These are phyloP conservation scores for Cyberlindnera veronae DNA, from an alignment of 805 yeast genomes.

Conservation along the genomic window DNA sequence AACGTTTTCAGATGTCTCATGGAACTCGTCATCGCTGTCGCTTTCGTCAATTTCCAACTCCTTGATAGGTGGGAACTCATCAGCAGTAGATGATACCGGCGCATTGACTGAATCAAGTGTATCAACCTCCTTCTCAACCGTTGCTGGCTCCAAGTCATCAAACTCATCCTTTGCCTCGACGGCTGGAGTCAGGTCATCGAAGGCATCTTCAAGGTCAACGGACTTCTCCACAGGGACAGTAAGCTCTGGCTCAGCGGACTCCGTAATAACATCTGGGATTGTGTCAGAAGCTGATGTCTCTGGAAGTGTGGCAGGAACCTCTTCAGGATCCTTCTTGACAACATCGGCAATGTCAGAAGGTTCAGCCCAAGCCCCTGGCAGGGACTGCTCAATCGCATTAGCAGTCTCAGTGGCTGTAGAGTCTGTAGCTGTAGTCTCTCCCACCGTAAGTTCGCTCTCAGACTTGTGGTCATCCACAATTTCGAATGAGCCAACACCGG, in stretches of 20 bases:
- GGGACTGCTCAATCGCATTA: conserved; percentile 23
- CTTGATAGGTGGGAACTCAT: conserved; percentile 40
- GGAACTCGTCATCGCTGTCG: conserved; percentile 19
- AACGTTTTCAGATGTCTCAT: conserved; percentile 17
- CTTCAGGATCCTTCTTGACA: background rate
- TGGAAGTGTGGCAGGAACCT: background rate
- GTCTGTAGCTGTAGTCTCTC: conserved; percentile 6
- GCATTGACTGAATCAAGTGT: conserved; percentile 13
- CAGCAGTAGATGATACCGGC: conserved; percentile 25
- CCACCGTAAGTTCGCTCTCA: conserved; percentile 12
- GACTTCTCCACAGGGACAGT: too few relatives aligned
- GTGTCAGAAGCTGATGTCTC: too few relatives aligned
- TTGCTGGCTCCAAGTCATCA: conserved; percentile 2
- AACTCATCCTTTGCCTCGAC: conserved; percentile 1
- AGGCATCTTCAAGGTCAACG: conserved; percentile 1
- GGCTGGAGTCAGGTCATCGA: conserved; percentile 1
- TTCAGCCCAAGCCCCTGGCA: conserved; percentile 31
- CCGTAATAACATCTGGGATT: too few relatives aligned
- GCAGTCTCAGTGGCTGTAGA: conserved; percentile 11
- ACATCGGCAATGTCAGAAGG: background rate
- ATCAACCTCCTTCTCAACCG: background rate
- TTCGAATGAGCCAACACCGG: conserved; percentile 28
- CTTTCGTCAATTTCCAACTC: conserved; percentile 17
- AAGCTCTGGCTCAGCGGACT: too few relatives aligned
- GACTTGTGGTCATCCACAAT: conserved; percentile 22